Evolutionary conservation across 2,329 filamentous ascomycete species (phyloP), one percentile per base, ranked within the genome.

Genomic region (Hypoxylon sp.): DNA sequence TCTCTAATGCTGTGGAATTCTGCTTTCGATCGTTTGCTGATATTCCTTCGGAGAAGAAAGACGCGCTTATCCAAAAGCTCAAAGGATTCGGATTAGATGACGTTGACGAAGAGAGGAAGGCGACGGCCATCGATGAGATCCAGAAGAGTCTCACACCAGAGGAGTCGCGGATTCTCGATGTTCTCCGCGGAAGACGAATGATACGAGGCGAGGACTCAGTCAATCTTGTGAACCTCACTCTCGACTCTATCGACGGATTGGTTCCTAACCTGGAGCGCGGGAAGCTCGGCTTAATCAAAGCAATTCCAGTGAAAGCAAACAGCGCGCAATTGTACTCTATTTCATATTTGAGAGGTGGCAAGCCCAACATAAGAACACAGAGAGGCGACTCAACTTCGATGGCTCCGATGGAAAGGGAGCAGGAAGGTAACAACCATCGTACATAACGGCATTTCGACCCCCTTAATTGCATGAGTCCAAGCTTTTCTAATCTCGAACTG

Each of bases 1-100:
- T 69, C 4, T 66, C 66, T 14, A 64, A 69, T 20, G 53, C 63
- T 1, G 62, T 71, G 2, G 66, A 69, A 20, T 71, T 71, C 51
- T 71, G 62, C 35, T 64, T 69, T 44, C 60, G 59, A 17, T 56
- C 69, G 1, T 61, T 66, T 4, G 37, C 62, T 1, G 53, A 69
- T 14, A 30, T 71, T 5, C 40, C 66, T 2, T n/a, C 49, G 2
- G 66, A 71, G 13, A 17, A 69, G n/a, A 64, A 61, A 17, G 60
- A 67, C 8, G 31, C 60, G 1, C 60, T 71, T 0, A 57, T 69
- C 11, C 14, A 62, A n/a, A 69, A 71, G 40, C 51, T 64, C 17
- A 68, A 64, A 53, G n/a, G 13, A 7, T 46, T 68, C 6, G 57
- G 56, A 6, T 13, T 68, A 4, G 67, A 64, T 2, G 64, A 50